A percentile compares a stretch with the other conserved stretches of the same genome.
phyloP scores from a whole-genome alignment of 78 protist species.

The Speleostelium caveatum region DNA sequence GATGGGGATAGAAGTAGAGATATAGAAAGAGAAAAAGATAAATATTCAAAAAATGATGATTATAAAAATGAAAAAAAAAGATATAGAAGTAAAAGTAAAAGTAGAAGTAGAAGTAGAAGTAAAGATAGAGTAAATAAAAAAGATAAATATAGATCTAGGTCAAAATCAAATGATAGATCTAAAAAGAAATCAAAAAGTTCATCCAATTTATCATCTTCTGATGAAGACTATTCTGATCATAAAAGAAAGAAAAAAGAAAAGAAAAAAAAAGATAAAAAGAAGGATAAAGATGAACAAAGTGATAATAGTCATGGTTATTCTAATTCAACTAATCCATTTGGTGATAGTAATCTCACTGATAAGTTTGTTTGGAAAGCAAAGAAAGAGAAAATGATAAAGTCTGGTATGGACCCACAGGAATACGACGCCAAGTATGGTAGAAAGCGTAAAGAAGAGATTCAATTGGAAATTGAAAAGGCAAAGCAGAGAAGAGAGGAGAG shows the following conservation, averaged over 20 bases:
- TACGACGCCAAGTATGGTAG: constrained; percentile 13
- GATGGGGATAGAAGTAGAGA: constrained; percentile 16
- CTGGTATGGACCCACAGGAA: constrained; percentile 26
- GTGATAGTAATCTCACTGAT: constrained; percentile 86
- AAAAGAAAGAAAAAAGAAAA: constrained; percentile 74
- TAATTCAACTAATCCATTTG: constrained; percentile 88
- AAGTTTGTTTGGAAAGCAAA: constrained; percentile 93
- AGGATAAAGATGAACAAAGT: constrained; percentile 52
- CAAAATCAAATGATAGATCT: constrained; percentile 9
- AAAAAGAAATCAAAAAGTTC: constrained; percentile 19
- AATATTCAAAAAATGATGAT: not conserved
- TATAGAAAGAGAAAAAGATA: constrained; percentile 15
- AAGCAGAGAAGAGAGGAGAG: constrained; percentile 86
- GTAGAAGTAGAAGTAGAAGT: not conserved
- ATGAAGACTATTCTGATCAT: not conserved
- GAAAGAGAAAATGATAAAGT: constrained; percentile 28
- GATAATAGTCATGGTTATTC: constrained; percentile 55
- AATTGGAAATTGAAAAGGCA: constrained; percentile 84
- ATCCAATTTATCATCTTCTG: not conserved
- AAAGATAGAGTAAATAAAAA: constrained; percentile 27
- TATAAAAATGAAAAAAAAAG: not conserved
- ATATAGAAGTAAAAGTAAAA: not conserved
- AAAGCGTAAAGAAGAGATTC: constrained; percentile 40
- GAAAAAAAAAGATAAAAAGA: constrained; percentile 68
- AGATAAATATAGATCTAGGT: constrained; percentile 37